These are phyloP conservation scores for Dacryopinax spathularia DNA, from an alignment of 768 basidiomycete species.

Conservation along the genomic window DNA sequence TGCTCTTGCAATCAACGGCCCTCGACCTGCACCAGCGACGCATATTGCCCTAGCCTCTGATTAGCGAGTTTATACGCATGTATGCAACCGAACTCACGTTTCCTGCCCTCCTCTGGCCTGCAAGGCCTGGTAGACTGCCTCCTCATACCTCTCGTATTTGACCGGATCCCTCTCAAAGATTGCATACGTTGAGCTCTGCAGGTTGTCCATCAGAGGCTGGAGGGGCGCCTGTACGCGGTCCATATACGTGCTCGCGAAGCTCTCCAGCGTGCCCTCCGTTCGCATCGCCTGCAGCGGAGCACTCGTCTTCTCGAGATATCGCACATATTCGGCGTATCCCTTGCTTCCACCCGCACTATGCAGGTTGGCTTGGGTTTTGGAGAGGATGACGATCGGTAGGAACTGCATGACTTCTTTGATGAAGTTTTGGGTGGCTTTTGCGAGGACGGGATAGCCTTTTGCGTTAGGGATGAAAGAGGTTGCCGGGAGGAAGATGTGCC, in stretches of 20 bases:
- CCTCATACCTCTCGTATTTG: slow-evolving; percentile 91
- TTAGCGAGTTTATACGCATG: slow-evolving; percentile 6
- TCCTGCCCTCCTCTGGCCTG: slow-evolving; percentile 48
- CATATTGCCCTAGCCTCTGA: slow-evolving; percentile 50
- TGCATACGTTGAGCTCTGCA: slow-evolving; percentile 90
- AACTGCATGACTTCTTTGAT: slow-evolving; percentile 82
- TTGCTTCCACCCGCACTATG: slow-evolving; percentile 70
- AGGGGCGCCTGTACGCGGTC: slow-evolving; percentile 91
- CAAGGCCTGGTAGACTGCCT: slow-evolving; percentile 74
- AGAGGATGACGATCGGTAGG: slow-evolving; percentile 69
- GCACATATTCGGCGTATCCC: slow-evolving; percentile 82
- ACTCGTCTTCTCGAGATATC: slow-evolving; percentile 69
- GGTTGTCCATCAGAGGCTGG: slow-evolving; percentile 96
- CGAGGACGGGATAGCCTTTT: slow-evolving; percentile 92
- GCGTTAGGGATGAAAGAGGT: slow-evolving; percentile 87
- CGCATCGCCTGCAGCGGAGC: slow-evolving; percentile 46
- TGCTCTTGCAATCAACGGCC: slow-evolving; percentile 78
- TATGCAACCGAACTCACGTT: slow-evolving; percentile 38
- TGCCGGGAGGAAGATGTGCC: slow-evolving; percentile 74
- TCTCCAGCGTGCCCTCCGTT: slow-evolving; percentile 63
- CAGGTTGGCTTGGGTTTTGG: slow-evolving; percentile 45
- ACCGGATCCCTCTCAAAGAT: slow-evolving; percentile 96
- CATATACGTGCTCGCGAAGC: slow-evolving; percentile 84
- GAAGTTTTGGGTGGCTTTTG: slow-evolving; percentile 84
- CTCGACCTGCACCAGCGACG: slow-evolving; percentile 89